A percentile compares a stretch with the other conserved stretches of the same genome.
Evolutionary conservation across 2,329 filamentous ascomycete species (phyloP).

Genomic region (Nemania bipapillata): DNA sequence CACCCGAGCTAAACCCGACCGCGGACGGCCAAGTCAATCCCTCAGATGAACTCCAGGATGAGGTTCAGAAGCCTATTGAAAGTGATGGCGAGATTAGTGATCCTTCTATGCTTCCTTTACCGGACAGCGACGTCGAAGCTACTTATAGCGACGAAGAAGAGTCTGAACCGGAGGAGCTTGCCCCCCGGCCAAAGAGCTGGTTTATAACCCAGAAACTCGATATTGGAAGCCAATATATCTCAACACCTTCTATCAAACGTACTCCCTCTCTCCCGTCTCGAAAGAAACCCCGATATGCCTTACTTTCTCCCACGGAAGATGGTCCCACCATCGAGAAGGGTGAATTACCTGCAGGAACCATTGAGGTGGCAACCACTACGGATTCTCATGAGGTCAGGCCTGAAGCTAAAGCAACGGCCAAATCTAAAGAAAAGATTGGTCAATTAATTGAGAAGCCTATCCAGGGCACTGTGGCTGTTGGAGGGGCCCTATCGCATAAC

Average conservation of each 20-base stretch:
- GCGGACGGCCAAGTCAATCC: slow-evolving; percentile 43
- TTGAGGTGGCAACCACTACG: slow-evolving; percentile 3
- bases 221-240: slow-evolving; percentile 51
- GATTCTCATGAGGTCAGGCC: slow-evolving; percentile 11
- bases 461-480: slow-evolving; percentile 30
- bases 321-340: not conserved
- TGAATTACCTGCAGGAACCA: not conserved
- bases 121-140: slow-evolving; percentile 73
- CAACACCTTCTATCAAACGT: slow-evolving; percentile 51
- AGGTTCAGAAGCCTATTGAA: slow-evolving; percentile 1
- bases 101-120: slow-evolving; percentile 74
- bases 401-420: slow-evolving; percentile 17
- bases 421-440: not conserved
- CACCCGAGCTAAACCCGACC: slow-evolving; percentile 34
- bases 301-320: slow-evolving; percentile 1
- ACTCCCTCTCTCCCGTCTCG: slow-evolving; percentile 45
- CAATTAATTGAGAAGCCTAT: slow-evolving; percentile 35
- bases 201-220: slow-evolving; percentile 50
- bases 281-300: slow-evolving; percentile 39
- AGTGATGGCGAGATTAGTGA: slow-evolving; percentile 49
- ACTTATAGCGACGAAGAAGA: slow-evolving; percentile 71
- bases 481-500: slow-evolving; percentile 30
- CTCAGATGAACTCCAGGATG: slow-evolving; percentile 8
- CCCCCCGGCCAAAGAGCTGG: slow-evolving; percentile 61
- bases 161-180: slow-evolving; percentile 55